Conservation (phyloP, 2,329 filamentous ascomycete species). For the Curvularia spicifera region DNA sequence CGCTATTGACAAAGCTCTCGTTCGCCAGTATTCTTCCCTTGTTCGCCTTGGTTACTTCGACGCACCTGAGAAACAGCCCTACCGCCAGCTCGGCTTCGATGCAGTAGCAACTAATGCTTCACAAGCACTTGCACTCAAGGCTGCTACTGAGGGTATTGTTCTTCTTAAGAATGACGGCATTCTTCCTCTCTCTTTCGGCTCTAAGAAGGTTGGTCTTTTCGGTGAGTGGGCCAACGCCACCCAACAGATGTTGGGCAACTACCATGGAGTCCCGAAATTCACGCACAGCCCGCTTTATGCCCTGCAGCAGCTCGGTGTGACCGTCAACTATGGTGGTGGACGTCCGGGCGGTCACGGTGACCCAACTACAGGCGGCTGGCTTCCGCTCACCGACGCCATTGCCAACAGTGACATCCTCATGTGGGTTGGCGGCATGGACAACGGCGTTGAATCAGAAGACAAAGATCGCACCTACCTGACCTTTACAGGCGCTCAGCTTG, state of each 20-base stretch:
- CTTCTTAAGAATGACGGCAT: conserved; percentile 61
- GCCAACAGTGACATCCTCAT: conserved; percentile 59
- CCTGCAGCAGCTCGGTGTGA: conserved; percentile 54
- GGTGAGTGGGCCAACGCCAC: conserved; percentile 64
- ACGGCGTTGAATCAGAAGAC: conserved; percentile 59
- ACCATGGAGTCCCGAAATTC: conserved; percentile 63
- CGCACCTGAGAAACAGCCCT: conserved; percentile 33
- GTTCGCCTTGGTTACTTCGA: conserved; percentile 60
- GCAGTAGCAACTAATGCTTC: conserved; percentile 61
- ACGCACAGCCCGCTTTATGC: conserved; percentile 61
- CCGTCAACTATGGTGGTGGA: conserved; percentile 37
- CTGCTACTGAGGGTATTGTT: conserved; percentile 58
- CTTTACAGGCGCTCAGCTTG: conserved; percentile 62
- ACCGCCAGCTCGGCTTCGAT: conserved; percentile 31
- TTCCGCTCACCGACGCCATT: conserved; percentile 20
- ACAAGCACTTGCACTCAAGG: conserved; percentile 62
- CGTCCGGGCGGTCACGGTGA: conserved; percentile 35
- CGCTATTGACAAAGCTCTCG: conserved; percentile 59
- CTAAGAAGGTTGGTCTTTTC: conserved; percentile 61
- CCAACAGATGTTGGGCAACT: conserved; percentile 65
- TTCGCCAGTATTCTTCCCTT: conserved; percentile 62
- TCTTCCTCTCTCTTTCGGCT: conserved; percentile 53
- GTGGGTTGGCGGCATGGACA: conserved; percentile 64
- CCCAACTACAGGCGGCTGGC: conserved; percentile 37
- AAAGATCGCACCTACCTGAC: conserved; percentile 59